Conservation (phyloP, 306 rosid genomes). For the Cyclanthera cordifolia region DNA sequence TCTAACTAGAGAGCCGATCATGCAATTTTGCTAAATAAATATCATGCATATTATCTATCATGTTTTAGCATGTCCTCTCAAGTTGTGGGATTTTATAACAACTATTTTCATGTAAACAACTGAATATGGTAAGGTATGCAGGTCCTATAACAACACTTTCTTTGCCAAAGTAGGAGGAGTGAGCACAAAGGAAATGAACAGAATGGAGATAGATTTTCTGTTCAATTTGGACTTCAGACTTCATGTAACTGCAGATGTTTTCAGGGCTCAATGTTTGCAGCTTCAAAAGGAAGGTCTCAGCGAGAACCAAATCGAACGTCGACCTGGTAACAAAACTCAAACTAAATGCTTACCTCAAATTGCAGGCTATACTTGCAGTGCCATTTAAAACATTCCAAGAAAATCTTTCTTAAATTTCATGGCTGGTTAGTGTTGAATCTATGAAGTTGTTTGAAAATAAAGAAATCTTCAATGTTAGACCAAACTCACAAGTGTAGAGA, state of each 20-base stretch:
- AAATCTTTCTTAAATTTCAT: neutral
- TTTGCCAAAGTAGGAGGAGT: constrained; percentile 66
- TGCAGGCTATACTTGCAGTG: constrained; percentile 5
- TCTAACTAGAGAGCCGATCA: neutral
- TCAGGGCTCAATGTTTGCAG: constrained; percentile 25
- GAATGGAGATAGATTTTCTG: constrained; percentile 45
- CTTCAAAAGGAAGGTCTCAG: constrained; percentile 20
- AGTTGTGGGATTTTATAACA: neutral
- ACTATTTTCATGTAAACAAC: neutral
- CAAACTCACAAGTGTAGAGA: neutral
- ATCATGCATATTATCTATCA: neutral
- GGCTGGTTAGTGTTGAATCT: neutral
- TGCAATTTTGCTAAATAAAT: neutral
- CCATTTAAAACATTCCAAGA: neutral
- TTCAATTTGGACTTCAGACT: constrained; percentile 48
- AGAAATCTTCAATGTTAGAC: neutral
- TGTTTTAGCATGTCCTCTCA: neutral
- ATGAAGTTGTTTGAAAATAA: neutral
- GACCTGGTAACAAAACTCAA: neutral
- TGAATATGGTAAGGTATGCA: constrained; percentile 12
- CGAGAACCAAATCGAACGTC: neutral
- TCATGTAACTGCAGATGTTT: constrained; percentile 31
- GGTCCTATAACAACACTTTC: constrained; percentile 36
- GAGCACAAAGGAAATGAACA: constrained; percentile 52
- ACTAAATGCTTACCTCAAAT: neutral